phyloP scores from a whole-genome alignment of 1,139 yeast genomes.

The Pichia sp. region DNA sequence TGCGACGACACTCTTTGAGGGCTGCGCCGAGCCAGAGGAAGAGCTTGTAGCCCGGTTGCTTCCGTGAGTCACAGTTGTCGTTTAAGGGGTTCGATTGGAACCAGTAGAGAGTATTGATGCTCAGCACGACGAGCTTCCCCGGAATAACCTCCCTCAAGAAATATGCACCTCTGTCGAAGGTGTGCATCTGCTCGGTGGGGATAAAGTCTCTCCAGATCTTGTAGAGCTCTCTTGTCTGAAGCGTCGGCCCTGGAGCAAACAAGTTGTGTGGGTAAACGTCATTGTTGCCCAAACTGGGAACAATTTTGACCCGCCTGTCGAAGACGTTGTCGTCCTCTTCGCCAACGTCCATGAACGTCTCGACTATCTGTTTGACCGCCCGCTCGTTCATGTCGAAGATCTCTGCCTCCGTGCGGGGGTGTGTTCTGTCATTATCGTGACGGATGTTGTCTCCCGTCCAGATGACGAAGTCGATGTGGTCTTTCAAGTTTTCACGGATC shows the following conservation, averaged over 20 bases:
- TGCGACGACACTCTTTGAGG: slow-evolving; percentile 65
- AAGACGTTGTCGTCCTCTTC: slow-evolving; percentile 43
- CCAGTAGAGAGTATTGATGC: slow-evolving; percentile 72
- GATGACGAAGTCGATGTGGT: slow-evolving; percentile 75
- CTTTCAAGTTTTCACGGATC: slow-evolving; percentile 59
- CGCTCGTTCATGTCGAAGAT: slow-evolving; percentile 66
- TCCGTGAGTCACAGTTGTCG: slow-evolving; percentile 67
- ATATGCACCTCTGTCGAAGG: slow-evolving; percentile 71
- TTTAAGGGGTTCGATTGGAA: slow-evolving; percentile 77
- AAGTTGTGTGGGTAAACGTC: slow-evolving; percentile 87
- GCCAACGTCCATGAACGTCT: slow-evolving; percentile 45
- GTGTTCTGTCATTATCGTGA: slow-evolving; percentile 73
- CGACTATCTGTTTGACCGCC: slow-evolving; percentile 52
- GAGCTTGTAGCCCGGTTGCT: slow-evolving; percentile 75
- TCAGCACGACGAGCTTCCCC: slow-evolving; percentile 66
- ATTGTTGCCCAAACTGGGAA: slow-evolving; percentile 79
- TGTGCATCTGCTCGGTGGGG: slow-evolving; percentile 75
- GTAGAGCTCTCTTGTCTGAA: slow-evolving; percentile 73
- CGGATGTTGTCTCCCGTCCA: slow-evolving; percentile 92
- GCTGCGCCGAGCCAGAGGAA: slow-evolving; percentile 76
- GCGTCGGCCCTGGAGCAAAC: slow-evolving; percentile 79
- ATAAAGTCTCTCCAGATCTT: slow-evolving; percentile 68
- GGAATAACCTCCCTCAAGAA: slow-evolving; percentile 76
- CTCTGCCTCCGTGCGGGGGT: slow-evolving; percentile 67
- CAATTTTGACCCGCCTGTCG: slow-evolving; percentile 39